Percentiles rank a stretch among this genome's conserved stretches.
These are phyloP conservation scores for Aspergillus arachidicola DNA, from an alignment of 2,329 filamentous ascomycete species.

Conservation along the genomic window DNA sequence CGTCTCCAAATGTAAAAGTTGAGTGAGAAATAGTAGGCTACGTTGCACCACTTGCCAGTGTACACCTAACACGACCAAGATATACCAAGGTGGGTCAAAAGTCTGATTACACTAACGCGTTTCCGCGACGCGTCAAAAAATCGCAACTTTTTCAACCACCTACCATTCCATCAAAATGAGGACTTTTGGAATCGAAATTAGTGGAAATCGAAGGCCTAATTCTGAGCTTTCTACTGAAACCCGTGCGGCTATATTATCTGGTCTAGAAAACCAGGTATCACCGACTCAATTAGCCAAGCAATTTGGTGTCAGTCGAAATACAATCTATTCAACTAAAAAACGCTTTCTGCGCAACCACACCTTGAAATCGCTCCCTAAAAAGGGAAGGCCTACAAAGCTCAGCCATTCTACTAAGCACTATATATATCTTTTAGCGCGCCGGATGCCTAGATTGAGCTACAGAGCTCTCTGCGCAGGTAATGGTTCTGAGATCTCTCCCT, in stretches of 20 bases:
- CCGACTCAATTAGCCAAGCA: background rate
- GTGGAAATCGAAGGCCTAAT: conserved; percentile 4
- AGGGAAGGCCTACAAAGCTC: no score
- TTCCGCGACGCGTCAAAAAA: background rate
- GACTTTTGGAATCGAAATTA: conserved; percentile 8
- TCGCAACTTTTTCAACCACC: background rate
- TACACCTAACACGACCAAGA: no score
- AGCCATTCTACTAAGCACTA: no score
- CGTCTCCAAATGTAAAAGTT: no score
- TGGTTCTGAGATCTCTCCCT: no score
- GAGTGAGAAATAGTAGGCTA: no score
- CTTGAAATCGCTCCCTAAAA: no score
- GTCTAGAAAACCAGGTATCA: background rate
- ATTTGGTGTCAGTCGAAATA: background rate
- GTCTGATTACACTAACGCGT: background rate
- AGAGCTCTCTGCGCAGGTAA: no score
- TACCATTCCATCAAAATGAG: conserved; percentile 4
- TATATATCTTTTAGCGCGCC: no score
- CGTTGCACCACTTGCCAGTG: no score
- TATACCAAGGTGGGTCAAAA: background rate
- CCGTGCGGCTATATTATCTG: background rate
- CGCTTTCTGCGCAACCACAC: background rate
- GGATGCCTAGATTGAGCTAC: no score
- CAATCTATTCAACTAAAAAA: background rate
- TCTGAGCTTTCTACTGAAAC: background rate